phyloP scores from a whole-genome alignment of 2,329 filamentous ascomycete genomes.

The Fusarium sp. region DNA sequence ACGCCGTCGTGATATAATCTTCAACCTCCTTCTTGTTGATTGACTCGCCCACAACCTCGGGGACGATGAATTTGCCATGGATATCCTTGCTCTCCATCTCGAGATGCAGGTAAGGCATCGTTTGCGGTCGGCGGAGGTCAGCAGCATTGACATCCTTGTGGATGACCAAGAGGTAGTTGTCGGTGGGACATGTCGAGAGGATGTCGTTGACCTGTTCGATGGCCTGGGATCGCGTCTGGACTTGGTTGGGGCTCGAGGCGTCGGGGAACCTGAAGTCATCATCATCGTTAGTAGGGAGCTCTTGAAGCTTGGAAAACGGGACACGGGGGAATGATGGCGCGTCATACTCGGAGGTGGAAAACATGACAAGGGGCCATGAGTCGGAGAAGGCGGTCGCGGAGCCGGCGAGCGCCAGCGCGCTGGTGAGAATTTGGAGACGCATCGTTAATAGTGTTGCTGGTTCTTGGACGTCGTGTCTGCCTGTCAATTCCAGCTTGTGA shows the following conservation, averaged over 20 bases:
- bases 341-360: conserved; percentile 82
- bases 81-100: conserved; percentile 50
- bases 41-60: conserved; percentile 64
- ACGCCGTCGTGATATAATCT: conserved; percentile 57
- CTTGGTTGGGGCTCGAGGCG: conserved; percentile 50
- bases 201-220: conserved; percentile 56
- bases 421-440: conserved; percentile 61
- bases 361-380: conserved; percentile 86
- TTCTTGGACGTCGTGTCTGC: conserved; percentile 37
- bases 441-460: conserved; percentile 52
- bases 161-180: conserved; percentile 77
- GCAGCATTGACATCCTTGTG: conserved; percentile 76
- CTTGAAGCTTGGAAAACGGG: conserved; percentile 18
- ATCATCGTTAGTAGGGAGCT: conserved; percentile 39
- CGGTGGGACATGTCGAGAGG: conserved; percentile 73
- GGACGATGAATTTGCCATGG: conserved; percentile 56
- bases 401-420: conserved; percentile 63
- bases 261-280: conserved; percentile 47
- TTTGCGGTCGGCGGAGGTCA: conserved; percentile 66
- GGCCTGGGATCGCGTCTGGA: conserved; percentile 59
- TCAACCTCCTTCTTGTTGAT: conserved; percentile 52
- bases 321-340: conserved; percentile 15
- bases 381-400: conserved; percentile 78
- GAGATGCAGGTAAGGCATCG: conserved; percentile 62
- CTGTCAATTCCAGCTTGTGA: conserved; percentile 42